These are phyloP conservation scores for Xylaria sp. DNA, from an alignment of 2,329 filamentous ascomycete species.

Conservation along the genomic window DNA sequence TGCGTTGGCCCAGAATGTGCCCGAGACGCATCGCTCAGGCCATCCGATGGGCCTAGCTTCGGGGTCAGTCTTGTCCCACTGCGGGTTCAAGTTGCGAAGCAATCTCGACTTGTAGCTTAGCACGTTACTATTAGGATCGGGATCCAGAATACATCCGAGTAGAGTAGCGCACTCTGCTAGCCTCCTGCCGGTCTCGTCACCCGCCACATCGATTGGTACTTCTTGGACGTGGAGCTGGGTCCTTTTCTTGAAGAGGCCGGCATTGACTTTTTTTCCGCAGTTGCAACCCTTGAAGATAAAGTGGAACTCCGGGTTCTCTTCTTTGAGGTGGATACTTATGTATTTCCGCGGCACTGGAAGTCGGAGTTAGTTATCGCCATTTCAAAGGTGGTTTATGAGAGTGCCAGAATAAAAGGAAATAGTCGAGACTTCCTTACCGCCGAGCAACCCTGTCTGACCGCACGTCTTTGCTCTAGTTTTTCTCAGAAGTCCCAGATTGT, in stretches of 20 bases:
- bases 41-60: conserved; percentile 21
- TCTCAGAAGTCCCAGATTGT: conserved; percentile 40
- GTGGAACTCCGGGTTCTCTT: conserved; percentile 38
- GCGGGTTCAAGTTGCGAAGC: conserved; percentile 22
- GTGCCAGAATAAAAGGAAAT: too few species aligned
- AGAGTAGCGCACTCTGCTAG: conserved; percentile 32
- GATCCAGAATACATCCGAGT: conserved; percentile 22
- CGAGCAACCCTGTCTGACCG: conserved; percentile 39
- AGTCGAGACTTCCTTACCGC: conserved; percentile 4
- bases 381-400: too few species aligned
- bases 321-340: conserved; percentile 42
- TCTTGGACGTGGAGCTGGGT: neutral
- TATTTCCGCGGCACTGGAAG: conserved; percentile 36
- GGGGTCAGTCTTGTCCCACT: conserved; percentile 32
- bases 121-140: conserved; percentile 20
- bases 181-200: conserved; percentile 32
- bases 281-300: conserved; percentile 43
- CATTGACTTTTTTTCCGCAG: conserved; percentile 25
- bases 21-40: conserved; percentile 35
- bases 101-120: conserved; percentile 25
- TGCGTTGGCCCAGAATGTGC: conserved; percentile 39
- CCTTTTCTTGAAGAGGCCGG: conserved; percentile 24
- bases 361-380: neutral
- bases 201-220: conserved; percentile 1
- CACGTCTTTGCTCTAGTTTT: conserved; percentile 21